Evolutionary conservation across 2,329 filamentous ascomycete genomes (phyloP), one percentile per base, ranked within the genome.

Genomic region (Penicillium sp.): DNA sequence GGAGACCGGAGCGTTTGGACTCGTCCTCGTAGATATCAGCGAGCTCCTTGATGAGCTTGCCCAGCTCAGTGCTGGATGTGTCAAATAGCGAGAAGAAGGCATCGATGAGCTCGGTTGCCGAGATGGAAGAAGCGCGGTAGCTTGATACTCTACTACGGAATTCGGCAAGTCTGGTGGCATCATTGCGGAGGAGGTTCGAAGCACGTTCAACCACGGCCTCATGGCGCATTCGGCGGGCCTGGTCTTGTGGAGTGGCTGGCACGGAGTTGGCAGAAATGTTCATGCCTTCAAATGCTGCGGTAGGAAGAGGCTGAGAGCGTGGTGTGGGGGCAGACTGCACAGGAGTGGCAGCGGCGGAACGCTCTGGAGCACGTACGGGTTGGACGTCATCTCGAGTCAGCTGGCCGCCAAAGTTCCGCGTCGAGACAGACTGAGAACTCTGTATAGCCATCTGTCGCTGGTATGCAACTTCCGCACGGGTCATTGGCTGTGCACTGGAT

Each of bases 381-480:
- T 58, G 73, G 7, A 75, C 67, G 41, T 81, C 72, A 50, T 73
- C 68, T 21, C 80, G 71, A n/a, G 88, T 90, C 48, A 96, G 81
- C 65, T 91, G 87, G 7, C 91, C 91, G 41, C 92, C 91, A 76
- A 97, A 97, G 3, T 86, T 91, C 41, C 91, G 84, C 42, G 84
- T 87, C 0, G 89, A 85, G 0, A 90, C 82, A 0, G 91, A 90
- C 67, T 95, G 91, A 1, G 91, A 87, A 47, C 87, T 92, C 64
- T 96, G 91, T 47, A 97, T 91, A 39, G 91, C 92, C 80, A 96
- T 86, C 67, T 96, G 91, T 48, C 94, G 82, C 68, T 97, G 93
- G 71, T 91, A 96, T 3, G 94, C 93, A 50, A 96, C 77, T 72
- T 97, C 91, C 60, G 95, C 94, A 68, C 94, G 81, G 46, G 89